phyloP scores from a whole-genome alignment of 352 stramenopile genomes.

The Globisporangium abappressorium region DNA sequence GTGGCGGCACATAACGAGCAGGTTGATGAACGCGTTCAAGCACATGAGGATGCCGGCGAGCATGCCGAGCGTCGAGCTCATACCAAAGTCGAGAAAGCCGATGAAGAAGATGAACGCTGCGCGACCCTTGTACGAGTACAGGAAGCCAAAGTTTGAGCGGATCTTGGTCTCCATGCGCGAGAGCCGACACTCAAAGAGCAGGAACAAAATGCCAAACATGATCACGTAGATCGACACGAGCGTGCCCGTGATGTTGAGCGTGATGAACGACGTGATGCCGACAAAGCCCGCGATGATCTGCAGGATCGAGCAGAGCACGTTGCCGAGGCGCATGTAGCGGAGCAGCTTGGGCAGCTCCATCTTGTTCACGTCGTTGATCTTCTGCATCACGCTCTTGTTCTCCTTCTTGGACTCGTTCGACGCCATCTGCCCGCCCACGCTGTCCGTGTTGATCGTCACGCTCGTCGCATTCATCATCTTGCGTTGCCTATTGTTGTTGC shows the following conservation, averaged over 20 bases:
- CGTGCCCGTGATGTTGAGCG: slow-evolving; percentile 87
- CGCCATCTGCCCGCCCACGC: slow-evolving; percentile 51
- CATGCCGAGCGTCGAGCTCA: slow-evolving; percentile 74
- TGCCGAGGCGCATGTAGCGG: slow-evolving; percentile 83
- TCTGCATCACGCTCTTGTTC: slow-evolving; percentile 72
- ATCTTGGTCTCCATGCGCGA: slow-evolving; percentile 83
- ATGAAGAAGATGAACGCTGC: slow-evolving; percentile 90
- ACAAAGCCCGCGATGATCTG: slow-evolving; percentile 81
- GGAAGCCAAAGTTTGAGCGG: slow-evolving; percentile 82
- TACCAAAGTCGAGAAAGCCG: slow-evolving; percentile 85
- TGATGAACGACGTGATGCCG: slow-evolving; percentile 85
- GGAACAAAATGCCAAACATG: slow-evolving; percentile 84
- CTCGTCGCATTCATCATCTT: slow-evolving; percentile 77
- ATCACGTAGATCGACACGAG: slow-evolving; percentile 89
- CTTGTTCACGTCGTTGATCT: slow-evolving; percentile 88
- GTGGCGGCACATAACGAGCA: slow-evolving; percentile 86
- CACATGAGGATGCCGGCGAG: slow-evolving; percentile 81
- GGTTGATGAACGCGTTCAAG: slow-evolving; percentile 84
- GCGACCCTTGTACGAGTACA: slow-evolving; percentile 86
- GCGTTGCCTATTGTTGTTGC: background rate
- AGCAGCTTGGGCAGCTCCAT: slow-evolving; percentile 88
- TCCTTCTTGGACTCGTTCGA: slow-evolving; percentile 56
- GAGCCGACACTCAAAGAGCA: slow-evolving; percentile 88
- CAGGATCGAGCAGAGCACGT: slow-evolving; percentile 80
- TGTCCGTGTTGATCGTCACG: slow-evolving; percentile 79